Evolutionary conservation across 345 rosid genomes (phyloP).

Genomic region (Dipteronia sinensis): DNA sequence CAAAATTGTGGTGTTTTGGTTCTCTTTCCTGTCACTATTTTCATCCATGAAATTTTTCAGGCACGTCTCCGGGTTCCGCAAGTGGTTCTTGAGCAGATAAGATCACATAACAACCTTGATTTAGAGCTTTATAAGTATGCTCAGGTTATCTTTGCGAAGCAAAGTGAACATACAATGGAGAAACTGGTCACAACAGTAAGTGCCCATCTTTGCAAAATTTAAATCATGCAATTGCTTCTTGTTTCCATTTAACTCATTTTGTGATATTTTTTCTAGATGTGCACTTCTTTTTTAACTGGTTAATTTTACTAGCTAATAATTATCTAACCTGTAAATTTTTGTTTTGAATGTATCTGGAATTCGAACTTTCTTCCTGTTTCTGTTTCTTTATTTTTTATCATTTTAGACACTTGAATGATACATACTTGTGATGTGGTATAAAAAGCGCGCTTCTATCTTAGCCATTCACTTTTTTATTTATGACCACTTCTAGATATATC

Average conservation of each 20-base stretch:
- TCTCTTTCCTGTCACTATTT: constrained; percentile 3
- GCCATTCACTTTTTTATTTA: neutral
- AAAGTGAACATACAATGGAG: constrained; percentile 40
- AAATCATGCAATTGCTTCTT: neutral
- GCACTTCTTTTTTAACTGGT: neutral
- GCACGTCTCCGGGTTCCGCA: constrained; percentile 59
- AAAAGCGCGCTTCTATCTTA: neutral
- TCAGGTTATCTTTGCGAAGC: constrained; percentile 61
- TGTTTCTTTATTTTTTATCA: too few species aligned
- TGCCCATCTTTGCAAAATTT: neutral
- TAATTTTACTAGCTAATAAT: too few species aligned
- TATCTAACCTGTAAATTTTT: too few species aligned
- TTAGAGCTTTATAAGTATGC: constrained; percentile 84
- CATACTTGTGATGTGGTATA: neutral
- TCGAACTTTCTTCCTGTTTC: too few species aligned
- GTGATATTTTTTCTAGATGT: neutral
- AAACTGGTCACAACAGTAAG: constrained; percentile 36
- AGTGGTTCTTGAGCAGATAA: constrained; percentile 59
- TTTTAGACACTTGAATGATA: too few species aligned
- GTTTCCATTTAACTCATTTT: neutral
- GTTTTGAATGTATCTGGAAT: too few species aligned
- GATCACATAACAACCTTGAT: constrained; percentile 80
- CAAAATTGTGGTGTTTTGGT: neutral
- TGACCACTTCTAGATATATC: neutral
- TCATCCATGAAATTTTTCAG: constrained; percentile 42